Evolutionary conservation across 495 filamentous ascomycete genomes (phyloP).

Genomic region (Penicillium ochrochloron): DNA sequence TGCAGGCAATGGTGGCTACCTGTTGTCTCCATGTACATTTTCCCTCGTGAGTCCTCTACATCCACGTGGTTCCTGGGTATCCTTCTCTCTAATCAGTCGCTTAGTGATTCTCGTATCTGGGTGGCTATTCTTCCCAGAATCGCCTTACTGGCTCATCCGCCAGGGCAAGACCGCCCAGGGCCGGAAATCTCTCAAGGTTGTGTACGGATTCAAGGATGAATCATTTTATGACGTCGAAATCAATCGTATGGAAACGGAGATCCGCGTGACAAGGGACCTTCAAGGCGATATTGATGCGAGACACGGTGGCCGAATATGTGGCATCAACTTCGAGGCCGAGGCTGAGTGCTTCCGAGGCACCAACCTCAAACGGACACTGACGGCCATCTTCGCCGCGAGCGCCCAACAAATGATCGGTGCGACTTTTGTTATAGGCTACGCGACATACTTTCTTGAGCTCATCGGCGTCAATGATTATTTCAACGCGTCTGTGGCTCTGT

Average conservation of each 20-base stretch:
- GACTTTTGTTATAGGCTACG: conserved; percentile 32
- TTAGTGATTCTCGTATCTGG: conserved; percentile 24
- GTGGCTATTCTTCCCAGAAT: conserved; percentile 31
- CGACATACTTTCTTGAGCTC: conserved; percentile 31
- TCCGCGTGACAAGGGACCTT: conserved; percentile 9
- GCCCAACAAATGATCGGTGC: conserved; percentile 29
- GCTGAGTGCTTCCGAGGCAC: conserved; percentile 23
- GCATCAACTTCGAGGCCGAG: conserved; percentile 20
- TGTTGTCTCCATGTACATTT: conserved; percentile 31
- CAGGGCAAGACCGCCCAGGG: conserved; percentile 13
- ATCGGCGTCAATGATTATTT: conserved; percentile 31
- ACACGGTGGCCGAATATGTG: conserved; percentile 13
- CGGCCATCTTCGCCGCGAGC: conserved; percentile 29
- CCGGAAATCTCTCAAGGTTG: conserved; percentile 14
- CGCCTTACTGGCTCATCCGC: conserved; percentile 30
- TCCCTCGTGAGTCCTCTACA: conserved; percentile 20
- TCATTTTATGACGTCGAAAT: conserved; percentile 23
- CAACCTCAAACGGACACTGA: conserved; percentile 30
- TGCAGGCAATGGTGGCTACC: conserved; percentile 32
- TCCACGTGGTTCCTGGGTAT: background rate
- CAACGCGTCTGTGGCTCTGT: conserved; percentile 20
- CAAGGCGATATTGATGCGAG: conserved; percentile 20
- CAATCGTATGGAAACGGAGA: conserved; percentile 9
- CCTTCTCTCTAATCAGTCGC: background rate
- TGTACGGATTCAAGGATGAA: conserved; percentile 25